Evolutionary conservation across 2,329 filamentous ascomycete genomes (phyloP), one percentile per base, ranked within the genome.

Genomic region (Amesomyces nigricolor): DNA sequence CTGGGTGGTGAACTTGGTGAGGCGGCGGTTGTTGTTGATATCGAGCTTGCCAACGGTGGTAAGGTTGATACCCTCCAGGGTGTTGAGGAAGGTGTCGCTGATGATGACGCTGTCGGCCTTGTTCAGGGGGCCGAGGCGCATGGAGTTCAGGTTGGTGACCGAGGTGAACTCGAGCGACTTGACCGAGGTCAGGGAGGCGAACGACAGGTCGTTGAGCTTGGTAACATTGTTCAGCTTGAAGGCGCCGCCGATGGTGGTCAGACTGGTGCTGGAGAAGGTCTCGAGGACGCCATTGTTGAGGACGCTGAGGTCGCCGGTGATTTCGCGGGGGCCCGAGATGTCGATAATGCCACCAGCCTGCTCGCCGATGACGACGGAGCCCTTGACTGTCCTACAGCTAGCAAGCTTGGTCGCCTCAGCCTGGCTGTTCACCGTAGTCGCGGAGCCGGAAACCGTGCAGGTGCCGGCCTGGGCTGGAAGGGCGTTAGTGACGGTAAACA

Each of bases 11-110:
- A 95, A 88, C 59, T 77, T 78, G 68, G 81, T 82, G 65, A 99
- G 80, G 69, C 87, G 86, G 59, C 76, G 76, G 83, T 97, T 97
- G 85, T 96, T 96, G 81, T 89, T 87, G 73, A 99, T 87, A 71
- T 88, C 78, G 70, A 99, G 82, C 63, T 76, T 78, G 55, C 82
- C 79, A 53, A 90, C 85, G n/a, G 80, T 79, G 61, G 82, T 73
- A 61, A 97, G 79, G 70, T 90, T 87, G 70, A 99, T 88, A 68
- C 90, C 91, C 63, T 86, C 78, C 58, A 99, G 81, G 62, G 80
- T 83, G 70, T 77, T 80, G 64, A 99, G 82, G 72, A 86, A 84
- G 49, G 94, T 99, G 78, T 99, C 94, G 73, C 84, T 81, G 70
- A 99, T 91, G 64, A 76, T 73, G 64, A 99, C 81, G 61, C 75